Evolutionary conservation across 768 basidiomycete genomes (phyloP).

Genomic region (Sarcodon sp.): DNA sequence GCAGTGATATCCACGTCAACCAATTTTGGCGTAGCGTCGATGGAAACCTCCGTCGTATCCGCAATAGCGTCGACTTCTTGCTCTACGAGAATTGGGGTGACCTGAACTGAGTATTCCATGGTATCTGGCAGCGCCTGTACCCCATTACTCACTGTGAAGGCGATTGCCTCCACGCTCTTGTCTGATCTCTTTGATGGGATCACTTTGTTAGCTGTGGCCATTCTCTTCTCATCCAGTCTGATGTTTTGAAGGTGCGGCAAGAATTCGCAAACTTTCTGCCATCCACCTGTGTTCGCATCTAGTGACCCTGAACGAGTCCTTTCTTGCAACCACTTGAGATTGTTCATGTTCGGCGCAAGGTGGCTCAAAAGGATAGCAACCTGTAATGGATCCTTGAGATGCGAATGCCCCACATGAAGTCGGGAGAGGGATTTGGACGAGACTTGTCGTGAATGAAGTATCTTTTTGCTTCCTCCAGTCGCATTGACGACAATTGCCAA

Average conservation of each 20-base stretch:
- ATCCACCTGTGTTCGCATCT: constrained; percentile 52
- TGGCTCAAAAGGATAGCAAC: constrained; percentile 66
- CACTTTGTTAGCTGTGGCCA: constrained; percentile 10
- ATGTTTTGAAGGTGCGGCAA: constrained; percentile 64
- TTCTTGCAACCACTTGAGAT: constrained; percentile 66
- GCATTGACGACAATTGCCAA: constrained; percentile 57
- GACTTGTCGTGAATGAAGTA: constrained; percentile 29
- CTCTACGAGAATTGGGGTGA: constrained; percentile 21
- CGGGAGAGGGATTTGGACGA: constrained; percentile 60
- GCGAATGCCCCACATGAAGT: constrained; percentile 67
- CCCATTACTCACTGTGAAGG: constrained; percentile 24
- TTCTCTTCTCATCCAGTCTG: constrained; percentile 47
- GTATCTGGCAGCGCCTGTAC: constrained; percentile 27
- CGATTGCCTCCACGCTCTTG: constrained; percentile 40
- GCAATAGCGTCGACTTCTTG: constrained; percentile 27
- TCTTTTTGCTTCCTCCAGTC: constrained; percentile 27
- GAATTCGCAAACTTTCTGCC: constrained; percentile 57
- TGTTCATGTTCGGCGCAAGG: constrained; percentile 57
- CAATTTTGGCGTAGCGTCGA: constrained; percentile 40
- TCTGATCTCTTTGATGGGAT: constrained; percentile 20
- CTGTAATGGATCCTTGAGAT: constrained; percentile 56
- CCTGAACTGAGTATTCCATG: constrained; percentile 23
- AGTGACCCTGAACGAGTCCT: constrained; percentile 60
- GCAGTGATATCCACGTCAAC: constrained; percentile 35
- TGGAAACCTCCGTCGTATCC: constrained; percentile 22